phyloP scores from a whole-genome alignment of 163 green algal genomes.

The Chlorella variabilis region DNA sequence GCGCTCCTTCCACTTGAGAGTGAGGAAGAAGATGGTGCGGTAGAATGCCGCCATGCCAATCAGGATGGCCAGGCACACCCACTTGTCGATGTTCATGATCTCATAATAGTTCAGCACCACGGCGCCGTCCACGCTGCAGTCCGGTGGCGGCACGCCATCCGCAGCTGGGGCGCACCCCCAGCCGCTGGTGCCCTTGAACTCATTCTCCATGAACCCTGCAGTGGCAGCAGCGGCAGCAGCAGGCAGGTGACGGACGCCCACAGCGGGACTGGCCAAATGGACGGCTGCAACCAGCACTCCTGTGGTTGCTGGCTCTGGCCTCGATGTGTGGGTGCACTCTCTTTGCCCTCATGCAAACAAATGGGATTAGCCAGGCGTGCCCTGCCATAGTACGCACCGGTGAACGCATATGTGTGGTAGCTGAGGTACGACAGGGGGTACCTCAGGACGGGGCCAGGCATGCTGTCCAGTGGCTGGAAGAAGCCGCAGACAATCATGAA shows the following conservation, averaged over 20 bases:
- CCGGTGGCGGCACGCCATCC: constrained; percentile 4
- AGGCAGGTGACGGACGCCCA: too few species aligned
- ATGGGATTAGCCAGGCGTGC: too few species aligned
- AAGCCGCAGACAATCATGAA: constrained; percentile 58
- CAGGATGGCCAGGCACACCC: constrained; percentile 61
- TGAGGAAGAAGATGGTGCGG: constrained; percentile 59
- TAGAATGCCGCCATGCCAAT: constrained; percentile 58
- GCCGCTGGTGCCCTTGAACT: constrained; percentile 36
- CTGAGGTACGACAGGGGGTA: constrained; percentile 74
- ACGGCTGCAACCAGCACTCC: too few species aligned
- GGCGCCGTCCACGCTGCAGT: constrained; percentile 46
- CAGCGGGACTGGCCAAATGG: too few species aligned
- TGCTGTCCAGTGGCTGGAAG: constrained; percentile 64
- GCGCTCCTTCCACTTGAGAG: constrained; percentile 57
- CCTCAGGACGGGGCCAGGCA: constrained; percentile 67
- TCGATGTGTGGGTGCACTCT: too few species aligned
- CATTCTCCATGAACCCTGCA: constrained; percentile 63
- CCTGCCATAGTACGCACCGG: too few species aligned
- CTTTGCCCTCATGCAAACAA: too few species aligned
- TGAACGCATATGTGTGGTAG: constrained; percentile 68
- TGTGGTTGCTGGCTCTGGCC: too few species aligned
- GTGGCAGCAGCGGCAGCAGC: too few species aligned
- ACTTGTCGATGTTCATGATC: constrained; percentile 60
- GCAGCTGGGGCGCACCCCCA: neutral
- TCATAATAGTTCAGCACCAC: constrained; percentile 53